A percentile compares a stretch with the other conserved stretches of the same genome.
Evolutionary conservation across 164 flowering plant genomes (phyloP).

Genomic region (Pachysandra terminalis): DNA sequence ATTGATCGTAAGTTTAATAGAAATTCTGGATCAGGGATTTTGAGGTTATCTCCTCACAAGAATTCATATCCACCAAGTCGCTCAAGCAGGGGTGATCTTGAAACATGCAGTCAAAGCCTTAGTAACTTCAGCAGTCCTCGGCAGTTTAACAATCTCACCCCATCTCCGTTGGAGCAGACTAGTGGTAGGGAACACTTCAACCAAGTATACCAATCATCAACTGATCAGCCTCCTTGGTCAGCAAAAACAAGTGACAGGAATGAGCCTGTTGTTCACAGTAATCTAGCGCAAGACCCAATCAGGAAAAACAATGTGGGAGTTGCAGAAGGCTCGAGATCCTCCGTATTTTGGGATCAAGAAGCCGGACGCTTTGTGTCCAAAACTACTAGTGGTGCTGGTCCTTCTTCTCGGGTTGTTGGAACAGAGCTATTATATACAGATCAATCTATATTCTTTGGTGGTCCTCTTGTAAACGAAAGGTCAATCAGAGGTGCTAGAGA

Average conservation of each 20-base stretch:
- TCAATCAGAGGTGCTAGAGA: conserved; percentile 31
- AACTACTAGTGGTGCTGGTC: conserved; percentile 29
- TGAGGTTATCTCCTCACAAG: conserved; percentile 46
- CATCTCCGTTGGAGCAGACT: conserved; percentile 34
- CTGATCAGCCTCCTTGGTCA: conserved; percentile 58
- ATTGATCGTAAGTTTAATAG: conserved; percentile 37
- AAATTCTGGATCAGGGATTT: conserved; percentile 33
- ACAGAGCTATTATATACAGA: conserved; percentile 72
- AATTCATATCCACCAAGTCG: conserved; percentile 82
- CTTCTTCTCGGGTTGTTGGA: conserved; percentile 41
- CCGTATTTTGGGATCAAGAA: conserved; percentile 80
- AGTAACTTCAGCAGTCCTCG: conserved; percentile 76
- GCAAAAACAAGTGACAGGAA: conserved; percentile 32
- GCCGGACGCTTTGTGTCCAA: conserved; percentile 85
- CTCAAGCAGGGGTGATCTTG: conserved; percentile 69
- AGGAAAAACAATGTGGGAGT: conserved; percentile 27
- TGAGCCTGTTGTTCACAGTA: conserved; percentile 23
- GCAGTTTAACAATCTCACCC: conserved; percentile 30
- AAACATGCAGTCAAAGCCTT: conserved; percentile 45
- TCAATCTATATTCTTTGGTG: conserved; percentile 87
- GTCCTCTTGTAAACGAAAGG: conserved; percentile 66
- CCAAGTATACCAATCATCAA: conserved; percentile 64
- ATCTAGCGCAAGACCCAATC: conserved; percentile 17
- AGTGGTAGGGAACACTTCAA: conserved; percentile 61
- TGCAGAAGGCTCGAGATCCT: conserved; percentile 35